Evolutionary conservation across 2,329 filamentous ascomycete species (phyloP), one percentile per base, ranked within the genome.

Genomic region (Ophiostoma ips): DNA sequence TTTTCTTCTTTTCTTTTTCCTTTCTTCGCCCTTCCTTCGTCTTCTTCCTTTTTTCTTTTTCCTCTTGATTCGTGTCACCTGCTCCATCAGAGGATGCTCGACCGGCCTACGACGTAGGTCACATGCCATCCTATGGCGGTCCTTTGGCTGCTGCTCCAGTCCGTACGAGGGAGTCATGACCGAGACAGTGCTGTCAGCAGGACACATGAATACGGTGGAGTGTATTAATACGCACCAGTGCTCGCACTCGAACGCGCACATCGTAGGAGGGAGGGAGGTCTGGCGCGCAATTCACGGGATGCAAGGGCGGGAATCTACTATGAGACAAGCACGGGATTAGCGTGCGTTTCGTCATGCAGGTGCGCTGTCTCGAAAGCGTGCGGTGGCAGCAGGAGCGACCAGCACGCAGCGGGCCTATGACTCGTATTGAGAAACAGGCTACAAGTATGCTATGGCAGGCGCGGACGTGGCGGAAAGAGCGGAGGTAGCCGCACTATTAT

Each of bases 381-480:
- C 16, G 11, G 34, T 38, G 36, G 18, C 36, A 37, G 36, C 21
- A 24, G 11, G 38, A 41, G 19, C 38, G 38, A 41, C 19, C 18
- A 18, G n/a, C 37, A n/a, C 13, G 15, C n/a, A 35, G 35, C n/a
- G n/a, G n/a, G n/a, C n/a, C n/a, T n/a, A n/a, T n/a, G n/a, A n/a
- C n/a, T n/a, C 24, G 24, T 28, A 28, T 28, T 28, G 24, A 5
- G 8, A 28, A 28, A 48, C 24, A n/a, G 15, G 18, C 30, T 15
- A 8, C n/a, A 34, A n/a, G n/a, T n/a, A n/a, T n/a, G n/a, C n/a
- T n/a, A n/a, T 34, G 47, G 30, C 13, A 31, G 12, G 48, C 48
- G 50, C 50, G 50, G 50, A 44, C 45, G 50, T 48, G 50, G 50
- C 50, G 50, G 50, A 48, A 36, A 44, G 45, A 40, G 50, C 48